Evolutionary conservation across 768 basidiomycete species (phyloP), one percentile per base, ranked within the genome.

Genomic region (Tricholoma furcatifolium): DNA sequence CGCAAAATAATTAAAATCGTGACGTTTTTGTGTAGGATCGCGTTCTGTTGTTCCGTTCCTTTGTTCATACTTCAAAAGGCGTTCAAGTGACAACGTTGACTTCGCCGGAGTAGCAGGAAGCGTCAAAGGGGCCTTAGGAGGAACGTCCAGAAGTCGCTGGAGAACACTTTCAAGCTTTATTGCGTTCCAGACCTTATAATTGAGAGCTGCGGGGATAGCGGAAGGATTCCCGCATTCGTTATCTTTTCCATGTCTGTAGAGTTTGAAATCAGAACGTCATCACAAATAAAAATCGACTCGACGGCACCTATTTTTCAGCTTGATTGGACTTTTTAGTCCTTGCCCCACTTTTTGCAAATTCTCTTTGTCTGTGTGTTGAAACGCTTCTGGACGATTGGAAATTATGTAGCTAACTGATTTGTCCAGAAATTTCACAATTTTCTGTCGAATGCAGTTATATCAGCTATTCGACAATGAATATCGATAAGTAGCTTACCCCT

Each of bases 11-110:
- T 80, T 82, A 64, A 84, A 92, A 67, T 95, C 93, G 57, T 88
- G 86, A 45, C 94, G 84, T 56, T 83, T 91, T 56, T 94, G 90
- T 17, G 82, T 85, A 1, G 92, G 87, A 70, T 99, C 97, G 42
- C 96, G 90, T 73, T 99, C 97, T 15, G 83, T 86, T 1, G 85
- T 88, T 42, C 97, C 97, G 57, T 92, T 84, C 38, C 91, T 68
- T 55, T 85, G 85, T 66, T 98, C 97, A 17, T 88, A 86, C 60
- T 91, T 84, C 39, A 92, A 73, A 15, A 90, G 76, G 31, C 76
- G 81, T 11, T 78, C 80, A 24, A 90, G 74, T 51, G 80, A 75
- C 36, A 74, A 79, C 53, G 77, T 74, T 62, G 73, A 59, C 56
- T 59, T 60, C 31, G 17, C 67, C 21, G 64, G 47, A 27, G 68